Evolutionary conservation across 1,284 basidiomycete species (phyloP).

Genomic region (Pseudomicrostroma phylloplanum): DNA sequence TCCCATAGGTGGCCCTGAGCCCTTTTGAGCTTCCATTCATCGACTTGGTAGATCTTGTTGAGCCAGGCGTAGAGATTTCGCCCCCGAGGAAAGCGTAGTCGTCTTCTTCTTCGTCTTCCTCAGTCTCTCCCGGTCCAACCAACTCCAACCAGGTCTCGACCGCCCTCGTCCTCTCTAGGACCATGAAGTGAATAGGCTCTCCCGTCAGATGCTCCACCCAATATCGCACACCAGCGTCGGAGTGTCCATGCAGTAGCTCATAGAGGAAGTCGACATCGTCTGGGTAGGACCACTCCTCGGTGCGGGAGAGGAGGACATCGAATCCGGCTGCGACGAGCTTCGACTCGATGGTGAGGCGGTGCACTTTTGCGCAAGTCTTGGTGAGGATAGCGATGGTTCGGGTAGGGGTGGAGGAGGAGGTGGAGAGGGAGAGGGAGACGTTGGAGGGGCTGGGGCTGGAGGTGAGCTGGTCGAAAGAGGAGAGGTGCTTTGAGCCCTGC

Average conservation of each 20-base stretch:
- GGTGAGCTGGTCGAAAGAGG: too few species aligned
- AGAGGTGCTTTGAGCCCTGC: too few species aligned
- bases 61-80: slow-evolving; percentile 10
- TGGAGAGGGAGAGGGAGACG: background rate
- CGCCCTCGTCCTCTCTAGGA: slow-evolving; percentile 20
- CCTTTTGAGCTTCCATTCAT: background rate
- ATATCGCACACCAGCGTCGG: slow-evolving; percentile 12
- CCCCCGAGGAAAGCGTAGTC: slow-evolving; percentile 7
- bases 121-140: slow-evolving; percentile 9
- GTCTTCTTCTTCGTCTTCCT: background rate
- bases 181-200: slow-evolving; percentile 17
- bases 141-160: slow-evolving; percentile 16
- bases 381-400: slow-evolving; percentile 21
- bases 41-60: background rate
- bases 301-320: slow-evolving; percentile 21
- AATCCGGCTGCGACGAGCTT: slow-evolving; percentile 18
- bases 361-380: slow-evolving; percentile 16
- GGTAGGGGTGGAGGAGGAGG: slow-evolving; percentile 9
- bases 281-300: slow-evolving; percentile 17
- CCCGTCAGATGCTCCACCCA: slow-evolving; percentile 28
- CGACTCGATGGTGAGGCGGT: slow-evolving; percentile 20
- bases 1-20: slow-evolving; percentile 16
- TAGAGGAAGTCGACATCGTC: slow-evolving; percentile 28
- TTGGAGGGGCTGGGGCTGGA: too few species aligned
- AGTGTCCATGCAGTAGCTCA: slow-evolving; percentile 24